Evolutionary conservation across 1,284 basidiomycete genomes (phyloP), one percentile per base, ranked within the genome.

Genomic region (Vanrija pseudolonga): DNA sequence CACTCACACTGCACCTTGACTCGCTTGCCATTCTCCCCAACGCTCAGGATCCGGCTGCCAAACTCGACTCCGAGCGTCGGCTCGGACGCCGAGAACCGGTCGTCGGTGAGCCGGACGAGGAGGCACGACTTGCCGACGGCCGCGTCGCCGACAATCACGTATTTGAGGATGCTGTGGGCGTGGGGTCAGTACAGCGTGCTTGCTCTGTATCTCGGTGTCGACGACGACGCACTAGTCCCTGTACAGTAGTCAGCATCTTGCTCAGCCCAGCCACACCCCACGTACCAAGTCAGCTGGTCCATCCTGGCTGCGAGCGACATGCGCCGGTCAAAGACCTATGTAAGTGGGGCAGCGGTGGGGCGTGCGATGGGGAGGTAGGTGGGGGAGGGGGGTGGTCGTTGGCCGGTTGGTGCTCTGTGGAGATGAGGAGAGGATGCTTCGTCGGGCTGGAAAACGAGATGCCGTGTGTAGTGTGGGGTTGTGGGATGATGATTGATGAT

Each of bases 1-100:
- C 12, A 65, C 70, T 61, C 57, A 72, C 72, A 74, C 53, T 74
- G 72, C 50, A 74, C 68, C 50, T 74, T 74, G 43, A 74, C 72
- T 38, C 61, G 53, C 64, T 71, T 71, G 15, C 67, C 71, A 6
- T 61, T 55, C 14, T 65, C 63, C 4, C 68, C 68, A 1, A 73
- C 65, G 12, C 23, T 53, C 39, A 74, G 47, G 12, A 74, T 67
- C 49, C 69, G 47, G 44, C 64, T 65, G 3, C 71, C 72, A 57
- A 73, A 74, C 54, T 74, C 71, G 19, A 74, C 72, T 12, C 72
- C 72, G 4, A 74, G 57, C 6, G 72, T 74, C 37, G 69, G 71
- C 54, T 73, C 72, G 9, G 64, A 66, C 11, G 59, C 42, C 14
- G 59, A 57, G 50, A 69, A 71, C n/a, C 66, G 59, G 53, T 72